These are phyloP conservation scores for Candida dajiaensis DNA, from an alignment of 805 yeast species.

Conservation along the genomic window DNA sequence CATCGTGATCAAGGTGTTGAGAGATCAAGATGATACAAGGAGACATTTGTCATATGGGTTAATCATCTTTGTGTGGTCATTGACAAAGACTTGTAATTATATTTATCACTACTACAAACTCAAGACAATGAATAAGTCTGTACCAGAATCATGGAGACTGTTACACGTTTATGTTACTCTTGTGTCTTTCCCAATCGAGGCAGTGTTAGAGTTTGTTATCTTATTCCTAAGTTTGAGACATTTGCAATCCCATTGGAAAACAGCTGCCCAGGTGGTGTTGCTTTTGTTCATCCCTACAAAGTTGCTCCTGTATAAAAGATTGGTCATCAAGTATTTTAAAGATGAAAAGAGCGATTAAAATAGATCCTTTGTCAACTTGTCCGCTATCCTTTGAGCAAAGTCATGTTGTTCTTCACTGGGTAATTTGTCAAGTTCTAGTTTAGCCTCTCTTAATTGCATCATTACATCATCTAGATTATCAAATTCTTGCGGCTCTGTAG, in stretches of 20 bases:
- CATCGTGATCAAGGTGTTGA: not conserved
- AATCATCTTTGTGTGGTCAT: constrained; percentile 6
- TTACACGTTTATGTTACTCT: constrained; percentile 4
- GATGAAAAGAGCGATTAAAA: not conserved
- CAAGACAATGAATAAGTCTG: constrained; percentile 6
- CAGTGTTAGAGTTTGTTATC: constrained; percentile 15
- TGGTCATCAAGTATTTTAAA: not conserved
- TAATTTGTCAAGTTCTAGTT: not conserved
- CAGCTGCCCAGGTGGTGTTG: constrained; percentile 4
- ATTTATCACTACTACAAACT: constrained; percentile 16
- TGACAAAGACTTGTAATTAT: constrained; percentile 8
- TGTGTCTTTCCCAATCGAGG: constrained; percentile 10
- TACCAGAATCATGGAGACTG: constrained; percentile 5
- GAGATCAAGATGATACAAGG: constrained; percentile 1
- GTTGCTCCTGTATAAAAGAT: constrained; percentile 4
- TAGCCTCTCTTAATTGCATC: not conserved
- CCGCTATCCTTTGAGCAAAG: not conserved
- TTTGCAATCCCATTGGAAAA: constrained; percentile 1
- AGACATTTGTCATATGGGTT: constrained; percentile 13
- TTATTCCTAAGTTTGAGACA: constrained; percentile 15
- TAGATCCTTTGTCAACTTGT: not conserved
- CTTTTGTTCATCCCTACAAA: constrained; percentile 17
- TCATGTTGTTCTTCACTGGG: not conserved
- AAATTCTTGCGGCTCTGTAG: not conserved
- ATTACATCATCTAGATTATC: not conserved